phyloP scores from a whole-genome alignment of 1,284 basidiomycete species.

The Violaceomyces palustris region DNA sequence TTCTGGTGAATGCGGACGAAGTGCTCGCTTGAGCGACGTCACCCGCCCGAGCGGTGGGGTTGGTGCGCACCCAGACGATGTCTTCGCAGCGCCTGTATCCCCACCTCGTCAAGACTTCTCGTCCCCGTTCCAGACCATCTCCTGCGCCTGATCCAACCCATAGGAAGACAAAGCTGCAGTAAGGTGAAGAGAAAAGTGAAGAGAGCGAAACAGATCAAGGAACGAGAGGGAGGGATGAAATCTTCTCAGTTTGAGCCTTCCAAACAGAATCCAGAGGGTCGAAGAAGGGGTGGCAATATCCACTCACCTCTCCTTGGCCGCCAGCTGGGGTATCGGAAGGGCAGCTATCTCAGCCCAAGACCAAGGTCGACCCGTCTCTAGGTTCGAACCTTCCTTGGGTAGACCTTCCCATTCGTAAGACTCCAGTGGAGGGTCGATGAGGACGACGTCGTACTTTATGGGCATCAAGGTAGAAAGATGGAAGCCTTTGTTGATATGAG shows the following conservation, averaged over 20 bases:
- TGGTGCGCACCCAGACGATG: slow-evolving; percentile 94
- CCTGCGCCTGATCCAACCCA: slow-evolving; percentile 91
- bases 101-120: slow-evolving; percentile 87
- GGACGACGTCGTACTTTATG: slow-evolving; percentile 83
- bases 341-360: slow-evolving; percentile 77
- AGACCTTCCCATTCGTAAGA: slow-evolving; percentile 45
- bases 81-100: slow-evolving; percentile 94
- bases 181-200: not conserved
- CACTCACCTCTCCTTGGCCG: slow-evolving; percentile 61
- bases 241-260: not conserved
- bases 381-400: too few relatives aligned
- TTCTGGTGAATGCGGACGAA: slow-evolving; percentile 25
- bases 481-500: too few relatives aligned
- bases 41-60: slow-evolving; percentile 57
- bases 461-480: slow-evolving; percentile 53
- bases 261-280: not conserved
- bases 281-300: not conserved
- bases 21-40: slow-evolving; percentile 7
- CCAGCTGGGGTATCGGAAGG: slow-evolving; percentile 75
- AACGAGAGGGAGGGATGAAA: not conserved
- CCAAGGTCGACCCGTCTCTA: slow-evolving; percentile 59
- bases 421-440: slow-evolving; percentile 78
- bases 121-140: slow-evolving; percentile 83
- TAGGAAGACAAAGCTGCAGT: slow-evolving; percentile 72
- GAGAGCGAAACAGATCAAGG: slow-evolving; percentile 1